phyloP scores from a whole-genome alignment of 2,329 filamentous ascomycete species.

The Colletotrichum tropicicola region DNA sequence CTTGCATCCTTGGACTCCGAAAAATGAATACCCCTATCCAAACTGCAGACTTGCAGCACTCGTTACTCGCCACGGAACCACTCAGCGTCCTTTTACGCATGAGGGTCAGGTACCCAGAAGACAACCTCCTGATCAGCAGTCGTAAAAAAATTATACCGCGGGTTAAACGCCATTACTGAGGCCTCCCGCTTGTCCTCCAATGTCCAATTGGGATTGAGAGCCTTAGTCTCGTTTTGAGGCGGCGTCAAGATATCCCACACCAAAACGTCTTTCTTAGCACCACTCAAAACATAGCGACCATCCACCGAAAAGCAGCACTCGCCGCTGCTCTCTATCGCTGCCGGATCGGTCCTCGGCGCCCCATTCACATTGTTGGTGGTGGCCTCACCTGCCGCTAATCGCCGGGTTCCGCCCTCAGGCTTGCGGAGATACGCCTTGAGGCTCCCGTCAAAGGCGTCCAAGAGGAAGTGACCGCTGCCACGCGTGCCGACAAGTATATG shows the following conservation, averaged over 20 bases:
- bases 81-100: constrained; percentile 47
- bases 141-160: constrained; percentile 89
- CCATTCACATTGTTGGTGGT: constrained; percentile 42
- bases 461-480: constrained; percentile 84
- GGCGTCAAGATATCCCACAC: constrained; percentile 84
- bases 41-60: no score
- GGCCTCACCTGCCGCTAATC: constrained; percentile 62
- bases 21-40: no score
- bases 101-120: constrained; percentile 80
- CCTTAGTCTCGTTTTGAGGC: constrained; percentile 59
- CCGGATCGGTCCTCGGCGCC: constrained; percentile 53
- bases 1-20: constrained; percentile 24
- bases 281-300: constrained; percentile 87
- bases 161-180: constrained; percentile 87
- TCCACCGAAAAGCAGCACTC: constrained; percentile 92
- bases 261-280: constrained; percentile 76
- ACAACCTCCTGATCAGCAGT: constrained; percentile 86
- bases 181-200: constrained; percentile 74
- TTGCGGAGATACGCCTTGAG: constrained; percentile 78
- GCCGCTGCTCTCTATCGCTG: constrained; percentile 66
- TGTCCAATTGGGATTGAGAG: constrained; percentile 70
- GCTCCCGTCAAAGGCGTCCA: constrained; percentile 91
- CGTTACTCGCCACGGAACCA: no score
- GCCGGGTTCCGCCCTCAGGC: constrained; percentile 61
- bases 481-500: constrained; percentile 85